Conservation (phyloP, 768 basidiomycete genomes). For the Amylocystis lapponica region DNA sequence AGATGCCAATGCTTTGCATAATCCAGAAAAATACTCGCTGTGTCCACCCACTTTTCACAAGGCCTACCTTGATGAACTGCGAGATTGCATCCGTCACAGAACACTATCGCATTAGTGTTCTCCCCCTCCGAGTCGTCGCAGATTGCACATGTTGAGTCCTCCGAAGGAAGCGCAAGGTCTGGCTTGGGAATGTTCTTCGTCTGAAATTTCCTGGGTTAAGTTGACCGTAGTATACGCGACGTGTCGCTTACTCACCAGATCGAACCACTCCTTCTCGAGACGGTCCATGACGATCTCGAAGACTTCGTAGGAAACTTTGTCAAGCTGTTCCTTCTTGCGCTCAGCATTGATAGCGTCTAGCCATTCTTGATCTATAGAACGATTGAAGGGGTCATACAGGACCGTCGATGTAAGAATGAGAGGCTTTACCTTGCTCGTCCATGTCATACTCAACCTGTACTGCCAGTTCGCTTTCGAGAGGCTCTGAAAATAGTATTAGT, state of each 20-base stretch:
- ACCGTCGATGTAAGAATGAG: too few relatives aligned
- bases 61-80: slow-evolving; percentile 95
- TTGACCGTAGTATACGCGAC: background rate
- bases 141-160: slow-evolving; percentile 94
- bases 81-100: slow-evolving; percentile 97
- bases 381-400: background rate
- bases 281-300: slow-evolving; percentile 98
- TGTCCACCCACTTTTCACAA: background rate
- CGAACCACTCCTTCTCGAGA: slow-evolving; percentile 98
- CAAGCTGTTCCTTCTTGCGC: slow-evolving; percentile 68
- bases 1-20: too few relatives aligned
- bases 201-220: slow-evolving; percentile 33
- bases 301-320: slow-evolving; percentile 70
- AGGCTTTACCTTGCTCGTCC: slow-evolving; percentile 86
- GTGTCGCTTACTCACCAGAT: slow-evolving; percentile 53
- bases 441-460: slow-evolving; percentile 98
- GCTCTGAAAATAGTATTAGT: slow-evolving; percentile 67
- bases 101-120: slow-evolving; percentile 98
- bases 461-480: slow-evolving; percentile 86
- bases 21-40: background rate
- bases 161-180: slow-evolving; percentile 80
- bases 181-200: slow-evolving; percentile 92
- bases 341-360: slow-evolving; percentile 80
- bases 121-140: slow-evolving; percentile 99
- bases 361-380: slow-evolving; percentile 84